Conservation (phyloP, 768 basidiomycete genomes). For the Tephrocybe sp. region DNA sequence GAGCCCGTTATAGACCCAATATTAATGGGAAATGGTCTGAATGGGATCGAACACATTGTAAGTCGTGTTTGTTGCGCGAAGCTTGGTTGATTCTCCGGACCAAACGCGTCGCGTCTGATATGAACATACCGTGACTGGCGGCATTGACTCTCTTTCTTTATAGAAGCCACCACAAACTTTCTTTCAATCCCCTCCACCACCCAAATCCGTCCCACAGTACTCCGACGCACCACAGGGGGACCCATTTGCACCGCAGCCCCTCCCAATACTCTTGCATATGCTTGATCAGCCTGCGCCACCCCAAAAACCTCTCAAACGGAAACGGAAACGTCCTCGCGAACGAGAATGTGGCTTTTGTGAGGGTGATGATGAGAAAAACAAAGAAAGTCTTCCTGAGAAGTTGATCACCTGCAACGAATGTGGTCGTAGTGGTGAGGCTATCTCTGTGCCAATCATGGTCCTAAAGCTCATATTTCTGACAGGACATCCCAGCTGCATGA, state of each 20-base stretch:
- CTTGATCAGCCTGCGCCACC: conserved; percentile 38
- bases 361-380: conserved; percentile 61
- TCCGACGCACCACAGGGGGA: conserved; percentile 79
- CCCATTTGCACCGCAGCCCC: conserved; percentile 71
- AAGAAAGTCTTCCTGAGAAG: conserved; percentile 50
- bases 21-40: conserved; percentile 30
- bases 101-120: conserved; percentile 71
- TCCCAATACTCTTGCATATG: conserved; percentile 48
- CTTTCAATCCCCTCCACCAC: conserved; percentile 20
- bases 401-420: conserved; percentile 84
- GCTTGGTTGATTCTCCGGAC: conserved; percentile 22
- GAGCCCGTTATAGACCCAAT: conserved; percentile 52
- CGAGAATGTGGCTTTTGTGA: conserved; percentile 77
- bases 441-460: not conserved
- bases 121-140: conserved; percentile 16
- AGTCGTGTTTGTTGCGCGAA: conserved; percentile 25
- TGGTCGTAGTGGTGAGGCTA: conserved; percentile 69
- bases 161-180: conserved; percentile 25
- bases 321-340: conserved; percentile 49
- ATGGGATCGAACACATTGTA: conserved; percentile 31
- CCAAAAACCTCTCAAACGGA: conserved; percentile 46
- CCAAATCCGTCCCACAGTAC: conserved; percentile 49
- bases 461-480: conserved; percentile 4
- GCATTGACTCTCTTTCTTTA: conserved; percentile 23
- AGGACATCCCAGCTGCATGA: conserved; percentile 90